Evolutionary conservation across 306 rosid species (phyloP), one percentile per base, ranked within the genome.

Genomic region (Ammopiptanthus mongolicus): DNA sequence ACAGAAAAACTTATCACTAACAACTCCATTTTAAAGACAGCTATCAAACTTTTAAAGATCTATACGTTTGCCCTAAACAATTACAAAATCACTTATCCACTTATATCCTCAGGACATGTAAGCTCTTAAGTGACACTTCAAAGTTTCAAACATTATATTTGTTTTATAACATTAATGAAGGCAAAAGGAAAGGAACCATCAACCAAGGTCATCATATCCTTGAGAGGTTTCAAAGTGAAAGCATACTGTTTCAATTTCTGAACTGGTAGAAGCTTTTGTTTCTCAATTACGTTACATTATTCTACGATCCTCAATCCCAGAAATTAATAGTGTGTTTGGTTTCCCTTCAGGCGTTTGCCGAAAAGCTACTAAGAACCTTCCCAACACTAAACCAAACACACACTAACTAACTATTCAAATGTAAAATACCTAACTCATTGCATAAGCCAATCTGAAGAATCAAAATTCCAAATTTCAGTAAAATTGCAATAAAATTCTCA

Each of bases 121-220:
- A 37, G 46, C 15, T 68, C 31, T 58, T 9, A 21, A 10, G 11
- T 12, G 28, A 47, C 21, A 39, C 25, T 68, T 59, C 67, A 13
- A 75, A 68, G 28, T 18, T 68, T 59, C 67, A 13, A 75, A 68
- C 64, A 56, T 55, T 47, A 63, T 8, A 63, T 12, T 19, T 46
- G 47, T 52, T 46, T 46, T 46, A 6, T 6, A 61, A 62, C 53
- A 44, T 44, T 41, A 41, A 10, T 41, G 14, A 13, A 25, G 7
- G 36, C 6, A 41, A 46, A 46, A 13, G 3, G 12, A 9, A 14
- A 3, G 56, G 5, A 36, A 25, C 5, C 42, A 57, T 44, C 42
- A 41, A 44, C 25, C 67, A 71, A 57, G 25, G 17, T 34, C 42
- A 57, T 22, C 12, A 9, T 4, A 9, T 4, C 15, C 33, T 18